Percentiles rank a stretch among this genome's conserved stretches.
phyloP scores from a whole-genome alignment of 2,329 filamentous ascomycete genomes.

The Stemphylium lycopersici region DNA sequence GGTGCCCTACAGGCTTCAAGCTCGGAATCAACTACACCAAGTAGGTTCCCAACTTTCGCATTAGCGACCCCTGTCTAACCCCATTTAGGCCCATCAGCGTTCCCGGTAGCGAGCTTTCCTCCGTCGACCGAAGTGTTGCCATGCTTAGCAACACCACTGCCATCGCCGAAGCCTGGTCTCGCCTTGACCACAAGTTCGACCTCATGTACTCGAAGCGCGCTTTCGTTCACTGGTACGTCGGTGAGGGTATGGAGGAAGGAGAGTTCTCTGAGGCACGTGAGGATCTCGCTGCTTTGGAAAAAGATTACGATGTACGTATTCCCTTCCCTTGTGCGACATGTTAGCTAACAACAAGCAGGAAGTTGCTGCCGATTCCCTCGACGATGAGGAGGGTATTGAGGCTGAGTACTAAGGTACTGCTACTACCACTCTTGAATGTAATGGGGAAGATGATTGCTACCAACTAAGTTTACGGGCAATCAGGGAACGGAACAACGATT shows the following conservation, averaged over 20 bases:
- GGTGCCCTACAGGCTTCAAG: conserved; percentile 79
- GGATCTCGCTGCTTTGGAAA: conserved; percentile 83
- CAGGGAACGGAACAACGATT: no score
- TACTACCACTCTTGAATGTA: no score
- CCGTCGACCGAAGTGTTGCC: conserved; percentile 93
- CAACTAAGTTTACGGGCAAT: no score
- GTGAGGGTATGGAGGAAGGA: conserved; percentile 91
- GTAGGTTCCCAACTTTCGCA: conserved; percentile 22
- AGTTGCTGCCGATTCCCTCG: no score
- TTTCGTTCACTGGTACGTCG: conserved; percentile 81
- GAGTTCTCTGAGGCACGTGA: conserved; percentile 88
- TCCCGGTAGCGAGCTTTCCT: conserved; percentile 94
- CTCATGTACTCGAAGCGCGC: conserved; percentile 81
- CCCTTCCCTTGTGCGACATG: no score
- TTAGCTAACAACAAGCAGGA: no score
- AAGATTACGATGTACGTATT: no score
- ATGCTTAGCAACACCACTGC: conserved; percentile 79
- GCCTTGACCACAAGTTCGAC: conserved; percentile 76
- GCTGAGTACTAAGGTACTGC: no score
- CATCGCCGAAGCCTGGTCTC: conserved; percentile 75
- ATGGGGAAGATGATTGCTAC: no score
- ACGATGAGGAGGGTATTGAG: no score
- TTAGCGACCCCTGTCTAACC: neutral
- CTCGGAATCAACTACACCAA: conserved; percentile 75
- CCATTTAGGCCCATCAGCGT: conserved; percentile 85